Evolutionary conservation across 2,329 filamentous ascomycete genomes (phyloP).

Genomic region (Fulvia fulva): DNA sequence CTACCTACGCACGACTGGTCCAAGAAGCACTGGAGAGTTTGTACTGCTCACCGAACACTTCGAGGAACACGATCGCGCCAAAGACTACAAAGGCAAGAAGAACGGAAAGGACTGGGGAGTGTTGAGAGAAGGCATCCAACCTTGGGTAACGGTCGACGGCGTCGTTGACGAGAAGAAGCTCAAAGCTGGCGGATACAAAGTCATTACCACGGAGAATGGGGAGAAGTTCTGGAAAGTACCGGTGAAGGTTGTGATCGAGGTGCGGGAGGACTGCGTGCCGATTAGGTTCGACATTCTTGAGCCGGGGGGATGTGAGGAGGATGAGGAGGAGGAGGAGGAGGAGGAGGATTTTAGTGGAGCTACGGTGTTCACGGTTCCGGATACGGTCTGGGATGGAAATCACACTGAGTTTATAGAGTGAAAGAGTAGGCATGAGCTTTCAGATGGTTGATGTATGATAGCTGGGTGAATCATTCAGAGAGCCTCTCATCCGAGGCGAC

Average conservation of each 20-base stretch:
- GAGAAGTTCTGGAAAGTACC: constrained; percentile 7
- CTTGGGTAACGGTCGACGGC: neutral
- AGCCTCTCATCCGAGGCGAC: no score
- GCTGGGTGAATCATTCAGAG: neutral
- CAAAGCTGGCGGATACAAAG: neutral
- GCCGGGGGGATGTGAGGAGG: neutral
- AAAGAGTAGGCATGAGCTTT: neutral
- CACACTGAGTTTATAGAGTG: constrained; percentile 9
- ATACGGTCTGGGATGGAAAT: constrained; percentile 6
- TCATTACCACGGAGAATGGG: neutral
- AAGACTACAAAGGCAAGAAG: neutral
- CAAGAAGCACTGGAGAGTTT: constrained; percentile 4
- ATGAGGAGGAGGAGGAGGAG: neutral
- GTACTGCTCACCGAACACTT: constrained; percentile 1
- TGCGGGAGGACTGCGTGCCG: neutral
- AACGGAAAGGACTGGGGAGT: neutral
- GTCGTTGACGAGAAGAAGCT: neutral
- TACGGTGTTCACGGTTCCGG: constrained; percentile 3
- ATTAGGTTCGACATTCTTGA: constrained; percentile 7
- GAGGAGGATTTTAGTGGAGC: neutral
- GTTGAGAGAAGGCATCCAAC: constrained; percentile 2
- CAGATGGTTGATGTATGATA: neutral
- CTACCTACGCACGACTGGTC: neutral
- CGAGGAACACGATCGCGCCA: neutral
- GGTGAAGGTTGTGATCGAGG: neutral